Base-by-base conservation (phyloP, 768 basidiomycete genomes). In the Amanita pseudoporphyria region DNA sequence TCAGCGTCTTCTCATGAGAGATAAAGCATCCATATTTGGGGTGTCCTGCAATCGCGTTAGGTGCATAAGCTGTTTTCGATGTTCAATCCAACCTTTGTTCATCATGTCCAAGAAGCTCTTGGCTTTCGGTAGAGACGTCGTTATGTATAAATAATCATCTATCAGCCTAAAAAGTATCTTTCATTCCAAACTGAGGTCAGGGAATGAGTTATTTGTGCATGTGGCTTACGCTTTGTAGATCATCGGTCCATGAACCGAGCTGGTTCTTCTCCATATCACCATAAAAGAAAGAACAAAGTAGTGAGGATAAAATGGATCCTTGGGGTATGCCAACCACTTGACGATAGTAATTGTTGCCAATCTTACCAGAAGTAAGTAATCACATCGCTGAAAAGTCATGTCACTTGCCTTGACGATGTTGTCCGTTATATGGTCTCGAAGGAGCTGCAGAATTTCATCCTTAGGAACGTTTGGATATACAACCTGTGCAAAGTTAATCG, bases 321-420 rank as follows among this genome's bases (percentile, higher is more conserved):
- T 99, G 96, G 1, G 96, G 95, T 19, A 99, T 99, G 2, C 96
- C 96, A 24, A 89, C 78, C n/a, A 76, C 78, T 64, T 99, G 96
- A 10, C 85, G 81, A 61, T 85, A 95, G 59, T 84, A 90, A 36
- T 76, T 65, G n/a, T 67, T 57, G 1, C 87, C 88, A 46, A 96
- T 92, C 91, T 95, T 55, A 30, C 21, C 33, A 28, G 33, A 30
- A 53, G 28, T 37, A 37, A 33, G 52, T 42, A 55, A 22, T 36
- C 16, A 37, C 19, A 53, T 10, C 14, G 3, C 10, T 14, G 21
- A 33, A 43, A 43, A 51, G 26, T 35, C 10, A 26, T 14, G 38
- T 18, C n/a, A 39, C 52, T 10, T 52, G 82, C 92, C 72, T 92
- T 95, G 57, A 97, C 91, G 7, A 97, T 80, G 54, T 97, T 97